A percentile compares a stretch with the other conserved stretches of the same genome.
Conservation (phyloP, 306 rosid genomes). For the Sphenostylis stenocarpa region DNA sequence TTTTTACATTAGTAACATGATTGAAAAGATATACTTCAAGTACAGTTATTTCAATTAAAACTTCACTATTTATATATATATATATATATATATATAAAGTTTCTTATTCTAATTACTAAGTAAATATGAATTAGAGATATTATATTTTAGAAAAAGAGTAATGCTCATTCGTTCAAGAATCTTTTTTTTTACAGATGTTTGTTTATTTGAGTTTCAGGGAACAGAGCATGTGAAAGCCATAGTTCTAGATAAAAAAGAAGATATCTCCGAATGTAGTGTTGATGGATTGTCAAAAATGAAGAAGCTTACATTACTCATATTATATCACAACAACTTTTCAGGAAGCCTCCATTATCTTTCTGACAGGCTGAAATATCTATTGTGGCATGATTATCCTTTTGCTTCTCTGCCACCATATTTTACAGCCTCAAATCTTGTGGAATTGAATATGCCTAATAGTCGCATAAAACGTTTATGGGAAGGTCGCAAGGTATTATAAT, state of each 20-base stretch:
- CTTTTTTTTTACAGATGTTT: not conserved
- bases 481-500: conserved; percentile 17
- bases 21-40: no score
- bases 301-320: conserved; percentile 9
- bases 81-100: no score
- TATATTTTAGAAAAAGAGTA: not conserved
- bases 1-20: no score
- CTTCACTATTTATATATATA: no score
- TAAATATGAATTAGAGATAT: no score
- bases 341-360: not conserved
- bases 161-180: not conserved
- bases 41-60: no score
- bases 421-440: not conserved
- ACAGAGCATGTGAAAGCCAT: not conserved
- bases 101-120: no score
- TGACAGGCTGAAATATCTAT: not conserved
- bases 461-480: conserved; percentile 9
- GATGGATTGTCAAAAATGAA: conserved; percentile 25
- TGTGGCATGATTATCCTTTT: conserved; percentile 30
- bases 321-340: not conserved
- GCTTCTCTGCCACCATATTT: conserved; percentile 26
- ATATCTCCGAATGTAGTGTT: not conserved
- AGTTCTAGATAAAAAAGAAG: not conserved
- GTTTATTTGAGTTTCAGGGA: not conserved
- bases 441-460: conserved; percentile 24